Evolutionary conservation across 768 basidiomycete genomes (phyloP).

Genomic region (Holtermanniella nyarrowii): DNA sequence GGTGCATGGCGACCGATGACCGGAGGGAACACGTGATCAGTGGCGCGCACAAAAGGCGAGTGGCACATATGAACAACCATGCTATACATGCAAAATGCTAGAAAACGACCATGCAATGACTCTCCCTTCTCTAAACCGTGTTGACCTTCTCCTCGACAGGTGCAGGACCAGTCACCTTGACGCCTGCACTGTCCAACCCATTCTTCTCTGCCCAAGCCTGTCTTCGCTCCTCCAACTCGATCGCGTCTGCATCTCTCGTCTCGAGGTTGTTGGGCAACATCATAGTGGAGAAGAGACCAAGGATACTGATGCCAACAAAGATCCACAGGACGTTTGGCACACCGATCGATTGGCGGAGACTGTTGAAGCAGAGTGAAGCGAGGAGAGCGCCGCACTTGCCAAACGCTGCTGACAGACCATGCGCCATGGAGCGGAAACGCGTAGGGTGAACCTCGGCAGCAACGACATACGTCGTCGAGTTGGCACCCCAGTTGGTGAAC

Average conservation of each 20-base stretch:
- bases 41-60: too few species aligned
- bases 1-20: too few species aligned
- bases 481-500: conserved; percentile 22
- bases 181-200: neutral
- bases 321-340: conserved; percentile 60
- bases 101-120: neutral
- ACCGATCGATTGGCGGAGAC: conserved; percentile 53
- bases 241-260: neutral
- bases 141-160: neutral
- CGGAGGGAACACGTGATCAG: too few species aligned
- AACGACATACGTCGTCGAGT: conserved; percentile 63
- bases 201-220: neutral
- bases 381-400: conserved; percentile 72
- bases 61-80: too few species aligned
- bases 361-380: conserved; percentile 62
- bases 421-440: conserved; percentile 59
- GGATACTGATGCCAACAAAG: neutral
- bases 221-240: neutral
- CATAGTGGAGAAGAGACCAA: neutral
- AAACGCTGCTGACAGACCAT: conserved; percentile 61
- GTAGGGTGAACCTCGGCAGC: conserved; percentile 75
- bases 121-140: neutral
- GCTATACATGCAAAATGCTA: too few species aligned
- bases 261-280: neutral
- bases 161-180: neutral